Evolutionary conservation across 2,329 filamentous ascomycete species (phyloP).

Genomic region (Dissoconium aciculare): DNA sequence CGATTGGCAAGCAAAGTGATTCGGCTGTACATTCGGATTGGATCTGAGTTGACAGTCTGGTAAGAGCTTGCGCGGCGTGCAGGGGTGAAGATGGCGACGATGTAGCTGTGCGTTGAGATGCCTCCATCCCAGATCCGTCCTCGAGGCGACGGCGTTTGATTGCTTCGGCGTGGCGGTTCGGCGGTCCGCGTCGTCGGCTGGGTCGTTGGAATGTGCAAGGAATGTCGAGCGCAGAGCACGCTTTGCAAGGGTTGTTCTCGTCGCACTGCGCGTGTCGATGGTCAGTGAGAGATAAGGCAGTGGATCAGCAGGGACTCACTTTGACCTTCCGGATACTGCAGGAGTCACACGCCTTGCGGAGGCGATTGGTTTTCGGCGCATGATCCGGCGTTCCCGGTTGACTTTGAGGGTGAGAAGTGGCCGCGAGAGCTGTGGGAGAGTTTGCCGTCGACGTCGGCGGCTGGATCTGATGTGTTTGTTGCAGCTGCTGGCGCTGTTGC

Average conservation of each 20-base stretch:
- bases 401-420: conserved; percentile 13
- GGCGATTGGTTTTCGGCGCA: conserved; percentile 22
- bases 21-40: conserved; percentile 42
- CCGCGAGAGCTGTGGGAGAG: conserved; percentile 13
- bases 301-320: conserved; percentile 19
- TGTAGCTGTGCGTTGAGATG: conserved; percentile 24
- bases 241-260: conserved; percentile 48
- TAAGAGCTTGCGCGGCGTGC: conserved; percentile 38
- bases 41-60: conserved; percentile 33
- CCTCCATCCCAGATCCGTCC: conserved; percentile 6
- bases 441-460: conserved; percentile 15
- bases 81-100: conserved; percentile 37
- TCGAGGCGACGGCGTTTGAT: conserved; percentile 47
- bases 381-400: conserved; percentile 14
- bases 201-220: conserved; percentile 53
- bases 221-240: conserved; percentile 49
- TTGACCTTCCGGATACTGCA: conserved; percentile 28
- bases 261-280: too few relatives aligned
- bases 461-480: conserved; percentile 17
- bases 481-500: conserved; percentile 20
- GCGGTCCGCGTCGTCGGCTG: conserved; percentile 48
- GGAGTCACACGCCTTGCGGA: conserved; percentile 28
- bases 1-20: conserved; percentile 51
- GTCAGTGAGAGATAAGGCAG: too few relatives aligned
- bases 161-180: conserved; percentile 51